Evolutionary conservation across 2,329 filamentous ascomycete species (phyloP).

Genomic region (Aspergillus sp.): DNA sequence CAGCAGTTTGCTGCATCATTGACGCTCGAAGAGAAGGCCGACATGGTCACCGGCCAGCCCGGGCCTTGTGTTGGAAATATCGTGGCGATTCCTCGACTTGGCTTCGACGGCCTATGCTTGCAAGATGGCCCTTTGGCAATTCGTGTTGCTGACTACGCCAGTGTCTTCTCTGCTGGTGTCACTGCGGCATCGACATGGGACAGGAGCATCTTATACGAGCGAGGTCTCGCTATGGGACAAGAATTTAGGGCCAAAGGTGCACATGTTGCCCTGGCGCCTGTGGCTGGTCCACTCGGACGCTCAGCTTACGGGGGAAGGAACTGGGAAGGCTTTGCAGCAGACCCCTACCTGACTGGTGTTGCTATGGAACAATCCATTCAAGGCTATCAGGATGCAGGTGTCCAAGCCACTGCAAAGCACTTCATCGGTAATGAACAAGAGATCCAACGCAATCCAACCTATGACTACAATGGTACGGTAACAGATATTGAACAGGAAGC

Average conservation of each 20-base stretch:
- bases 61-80: background rate
- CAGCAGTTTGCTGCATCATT: too few species aligned
- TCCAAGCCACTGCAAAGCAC: too few species aligned
- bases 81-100: background rate
- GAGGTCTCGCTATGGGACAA: constrained; percentile 50
- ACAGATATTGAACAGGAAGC: background rate
- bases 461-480: background rate
- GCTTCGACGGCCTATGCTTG: constrained; percentile 16
- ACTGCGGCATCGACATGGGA: constrained; percentile 51
- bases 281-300: constrained; percentile 39
- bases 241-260: constrained; percentile 37
- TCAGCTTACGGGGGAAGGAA: constrained; percentile 37
- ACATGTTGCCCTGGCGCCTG: constrained; percentile 37
- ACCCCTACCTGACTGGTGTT: constrained; percentile 39
- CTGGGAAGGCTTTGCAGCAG: constrained; percentile 40
- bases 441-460: too few species aligned
- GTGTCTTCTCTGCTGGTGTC: constrained; percentile 39
- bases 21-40: background rate
- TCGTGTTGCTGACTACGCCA: constrained; percentile 38
- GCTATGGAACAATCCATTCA: constrained; percentile 35
- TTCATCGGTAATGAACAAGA: constrained; percentile 66
- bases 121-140: constrained; percentile 33
- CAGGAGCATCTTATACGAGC: constrained; percentile 46
- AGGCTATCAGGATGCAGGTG: constrained; percentile 40
- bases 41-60: background rate